These are phyloP conservation scores for Byssoonygena ceratinophila DNA, from an alignment of 2,329 filamentous ascomycete species.

Conservation along the genomic window DNA sequence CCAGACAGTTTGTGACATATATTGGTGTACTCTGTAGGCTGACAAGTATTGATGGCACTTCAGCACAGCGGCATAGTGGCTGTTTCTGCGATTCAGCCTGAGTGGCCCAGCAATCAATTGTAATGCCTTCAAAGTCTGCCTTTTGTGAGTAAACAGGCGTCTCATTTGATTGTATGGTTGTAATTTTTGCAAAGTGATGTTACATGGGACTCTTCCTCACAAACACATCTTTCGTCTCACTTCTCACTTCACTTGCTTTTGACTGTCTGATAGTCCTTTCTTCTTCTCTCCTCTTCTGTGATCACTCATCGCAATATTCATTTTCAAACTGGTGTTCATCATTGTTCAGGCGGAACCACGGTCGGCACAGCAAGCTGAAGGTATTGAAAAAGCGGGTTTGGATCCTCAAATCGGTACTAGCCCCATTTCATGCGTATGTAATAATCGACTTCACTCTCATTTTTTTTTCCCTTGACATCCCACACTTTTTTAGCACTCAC, in stretches of 20 bases:
- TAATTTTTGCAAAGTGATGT: not conserved
- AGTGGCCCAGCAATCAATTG: not conserved
- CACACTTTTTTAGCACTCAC: slow-evolving; percentile 2
- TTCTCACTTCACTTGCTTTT: not conserved
- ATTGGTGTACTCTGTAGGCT: too few relatives aligned
- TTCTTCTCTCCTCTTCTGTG: not conserved
- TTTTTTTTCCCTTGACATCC: slow-evolving; percentile 13
- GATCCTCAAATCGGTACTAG: not conserved
- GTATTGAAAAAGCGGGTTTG: not conserved
- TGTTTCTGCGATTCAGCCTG: too few relatives aligned
- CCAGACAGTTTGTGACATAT: too few relatives aligned
- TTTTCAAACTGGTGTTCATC: not conserved
- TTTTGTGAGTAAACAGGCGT: not conserved
- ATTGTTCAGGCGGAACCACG: not conserved
- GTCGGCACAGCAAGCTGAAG: not conserved
- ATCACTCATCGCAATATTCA: too few relatives aligned
- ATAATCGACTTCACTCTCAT: slow-evolving; percentile 6
- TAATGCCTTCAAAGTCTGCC: too few relatives aligned
- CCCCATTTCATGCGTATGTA: slow-evolving; percentile 7
- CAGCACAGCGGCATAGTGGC: too few relatives aligned
- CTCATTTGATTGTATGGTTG: too few relatives aligned
- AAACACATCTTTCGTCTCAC: slow-evolving; percentile 11
- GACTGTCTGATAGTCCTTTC: not conserved
- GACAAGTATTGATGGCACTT: too few relatives aligned
- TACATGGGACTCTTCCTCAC: not conserved